Percentiles rank a stretch among this genome's conserved stretches.
Evolutionary conservation across 2,329 filamentous ascomycete species (phyloP).

Genomic region (Sarocladium brachiariae): DNA sequence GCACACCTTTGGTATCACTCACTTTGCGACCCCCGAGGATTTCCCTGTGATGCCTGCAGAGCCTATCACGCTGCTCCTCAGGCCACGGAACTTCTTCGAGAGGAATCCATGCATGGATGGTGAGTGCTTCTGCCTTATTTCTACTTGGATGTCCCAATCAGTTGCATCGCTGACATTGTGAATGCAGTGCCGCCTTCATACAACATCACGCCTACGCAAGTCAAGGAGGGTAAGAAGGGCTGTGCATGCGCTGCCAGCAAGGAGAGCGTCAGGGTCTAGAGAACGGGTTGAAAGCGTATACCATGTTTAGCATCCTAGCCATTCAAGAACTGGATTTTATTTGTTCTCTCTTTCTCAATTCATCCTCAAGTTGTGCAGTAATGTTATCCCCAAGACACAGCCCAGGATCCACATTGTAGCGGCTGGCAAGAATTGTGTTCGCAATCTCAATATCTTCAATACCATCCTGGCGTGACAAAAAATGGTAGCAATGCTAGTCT

Average conservation of each 20-base stretch:
- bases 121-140: neutral
- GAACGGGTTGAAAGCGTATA: no score
- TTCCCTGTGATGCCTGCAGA: constrained; percentile 55
- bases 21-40: constrained; percentile 48
- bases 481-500: no score
- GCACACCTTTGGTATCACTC: constrained; percentile 48
- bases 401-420: no score
- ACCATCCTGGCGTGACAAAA: no score
- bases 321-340: no score
- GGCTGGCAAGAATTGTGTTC: no score
- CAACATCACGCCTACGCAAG: constrained; percentile 1
- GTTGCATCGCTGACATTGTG: neutral
- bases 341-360: no score
- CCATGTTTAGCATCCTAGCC: no score
- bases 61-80: constrained; percentile 41
- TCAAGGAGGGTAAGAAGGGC: constrained; percentile 2
- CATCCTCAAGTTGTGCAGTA: no score
- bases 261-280: constrained; percentile 1
- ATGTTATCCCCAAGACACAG: no score
- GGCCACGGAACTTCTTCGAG: constrained; percentile 45
- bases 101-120: constrained; percentile 30
- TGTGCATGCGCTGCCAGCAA: constrained; percentile 3
- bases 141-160: no score
- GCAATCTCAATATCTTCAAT: no score
- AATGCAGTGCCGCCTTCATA: neutral